Conservation (phyloP, 1,139 yeast genomes). For the Torulaspora globosa region DNA sequence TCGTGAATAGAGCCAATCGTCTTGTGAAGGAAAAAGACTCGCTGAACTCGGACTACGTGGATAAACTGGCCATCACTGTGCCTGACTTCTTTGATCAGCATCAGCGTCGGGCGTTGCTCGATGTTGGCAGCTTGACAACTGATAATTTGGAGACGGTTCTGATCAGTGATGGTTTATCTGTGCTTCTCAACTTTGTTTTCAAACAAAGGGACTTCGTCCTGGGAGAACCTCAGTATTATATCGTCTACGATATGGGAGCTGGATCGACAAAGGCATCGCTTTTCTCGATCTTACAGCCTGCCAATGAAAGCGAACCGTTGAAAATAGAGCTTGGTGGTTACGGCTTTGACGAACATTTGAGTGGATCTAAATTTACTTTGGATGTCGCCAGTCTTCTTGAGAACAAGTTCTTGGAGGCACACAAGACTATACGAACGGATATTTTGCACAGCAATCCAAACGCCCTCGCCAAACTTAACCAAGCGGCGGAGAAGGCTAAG, state of each 20-base stretch:
- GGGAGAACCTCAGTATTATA: conserved; percentile 52
- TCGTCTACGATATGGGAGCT: conserved; percentile 89
- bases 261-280: conserved; percentile 86
- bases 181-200: conserved; percentile 70
- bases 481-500: conserved; percentile 85
- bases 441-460: conserved; percentile 50
- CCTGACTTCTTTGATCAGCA: conserved; percentile 66
- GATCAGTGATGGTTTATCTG: conserved; percentile 88
- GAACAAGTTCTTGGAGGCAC: conserved; percentile 49
- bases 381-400: conserved; percentile 58
- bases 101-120: conserved; percentile 68
- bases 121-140: conserved; percentile 48
- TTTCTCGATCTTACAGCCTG: conserved; percentile 53
- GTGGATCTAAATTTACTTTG: conserved; percentile 72
- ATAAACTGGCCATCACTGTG: conserved; percentile 49
- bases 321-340: conserved; percentile 64
- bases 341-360: conserved; percentile 60
- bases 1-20: conserved; percentile 58
- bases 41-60: conserved; percentile 57
- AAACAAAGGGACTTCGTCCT: conserved; percentile 39
- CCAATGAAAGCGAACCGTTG: conserved; percentile 40
- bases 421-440: conserved; percentile 39
- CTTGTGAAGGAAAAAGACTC: conserved; percentile 44
- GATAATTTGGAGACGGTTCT: conserved; percentile 52
- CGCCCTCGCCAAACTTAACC: conserved; percentile 64